These are phyloP conservation scores for Larix sibirica DNA, from an alignment of 83 land plant genomes.

Conservation along the genomic window DNA sequence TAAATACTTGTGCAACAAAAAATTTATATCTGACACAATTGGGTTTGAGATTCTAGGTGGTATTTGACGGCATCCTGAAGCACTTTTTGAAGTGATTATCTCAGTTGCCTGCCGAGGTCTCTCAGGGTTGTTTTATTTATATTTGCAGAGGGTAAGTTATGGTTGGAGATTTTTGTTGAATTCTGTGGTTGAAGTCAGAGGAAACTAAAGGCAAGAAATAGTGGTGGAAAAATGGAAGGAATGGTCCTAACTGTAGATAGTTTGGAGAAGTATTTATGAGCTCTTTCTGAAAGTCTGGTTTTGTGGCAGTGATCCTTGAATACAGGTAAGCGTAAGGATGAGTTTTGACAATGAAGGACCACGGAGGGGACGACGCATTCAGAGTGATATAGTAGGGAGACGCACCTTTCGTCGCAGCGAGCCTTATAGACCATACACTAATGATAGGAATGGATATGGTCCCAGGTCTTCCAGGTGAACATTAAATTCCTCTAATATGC, in stretches of 20 bases:
- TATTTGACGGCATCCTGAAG: no score
- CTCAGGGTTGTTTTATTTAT: no score
- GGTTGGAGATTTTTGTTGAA: slow-evolving; percentile 1
- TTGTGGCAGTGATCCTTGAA: slow-evolving; percentile 1
- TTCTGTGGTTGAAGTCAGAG: background rate
- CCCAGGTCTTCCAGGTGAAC: slow-evolving; percentile 5
- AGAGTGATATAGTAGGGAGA: background rate
- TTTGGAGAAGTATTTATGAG: background rate
- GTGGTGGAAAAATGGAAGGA: background rate
- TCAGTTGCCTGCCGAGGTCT: no score
- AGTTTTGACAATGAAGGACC: background rate
- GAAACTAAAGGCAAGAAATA: background rate
- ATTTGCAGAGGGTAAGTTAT: background rate
- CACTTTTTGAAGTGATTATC: no score
- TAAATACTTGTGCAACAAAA: no score
- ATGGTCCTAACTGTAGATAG: background rate
- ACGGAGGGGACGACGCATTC: background rate
- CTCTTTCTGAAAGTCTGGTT: slow-evolving; percentile 4
- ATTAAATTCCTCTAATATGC: background rate
- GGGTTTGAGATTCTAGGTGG: no score
- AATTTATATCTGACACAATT: no score
- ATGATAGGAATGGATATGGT: slow-evolving; percentile 2
- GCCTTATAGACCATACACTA: background rate
- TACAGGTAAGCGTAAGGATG: slow-evolving; percentile 2
- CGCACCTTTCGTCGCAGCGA: background rate